Conservation (phyloP, 2,329 filamentous ascomycete genomes). For the Chrysoporthe deuterocubensis region DNA sequence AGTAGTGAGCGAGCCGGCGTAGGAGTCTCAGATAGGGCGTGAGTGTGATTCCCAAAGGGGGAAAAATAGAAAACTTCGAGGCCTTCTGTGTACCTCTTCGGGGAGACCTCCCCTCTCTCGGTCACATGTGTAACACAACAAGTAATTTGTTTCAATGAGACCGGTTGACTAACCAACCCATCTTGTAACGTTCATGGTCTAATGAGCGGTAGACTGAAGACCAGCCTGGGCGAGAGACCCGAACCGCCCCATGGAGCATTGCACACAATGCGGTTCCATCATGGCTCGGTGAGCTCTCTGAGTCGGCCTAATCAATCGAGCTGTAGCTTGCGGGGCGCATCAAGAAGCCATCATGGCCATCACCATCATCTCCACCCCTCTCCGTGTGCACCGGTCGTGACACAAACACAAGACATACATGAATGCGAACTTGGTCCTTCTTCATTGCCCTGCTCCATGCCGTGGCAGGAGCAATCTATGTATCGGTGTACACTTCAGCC, state of each 20-base stretch:
- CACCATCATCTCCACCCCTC: no score
- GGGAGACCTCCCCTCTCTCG: no score
- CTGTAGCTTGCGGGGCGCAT: neutral
- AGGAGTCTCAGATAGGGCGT: neutral
- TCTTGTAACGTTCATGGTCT: no score
- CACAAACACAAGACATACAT: neutral
- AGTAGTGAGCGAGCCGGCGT: neutral
- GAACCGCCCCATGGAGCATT: no score
- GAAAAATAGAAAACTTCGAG: neutral
- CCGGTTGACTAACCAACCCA: no score
- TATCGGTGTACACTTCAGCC: constrained; percentile 7
- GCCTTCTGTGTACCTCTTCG: neutral
- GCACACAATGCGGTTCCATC: no score
- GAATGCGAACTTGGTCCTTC: neutral
- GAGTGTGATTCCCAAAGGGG: neutral
- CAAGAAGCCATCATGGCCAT: neutral
- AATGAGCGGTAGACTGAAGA: no score
- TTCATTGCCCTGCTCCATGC: neutral
- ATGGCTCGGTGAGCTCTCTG: no score
- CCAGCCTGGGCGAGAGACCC: no score
- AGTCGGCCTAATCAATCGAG: no score
- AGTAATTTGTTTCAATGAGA: no score
- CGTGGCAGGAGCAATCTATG: neutral
- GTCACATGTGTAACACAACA: neutral
- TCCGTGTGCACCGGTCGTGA: no score